Evolutionary conservation across 2,329 filamentous ascomycete genomes (phyloP).

Genomic region (Diaporthe sp.): DNA sequence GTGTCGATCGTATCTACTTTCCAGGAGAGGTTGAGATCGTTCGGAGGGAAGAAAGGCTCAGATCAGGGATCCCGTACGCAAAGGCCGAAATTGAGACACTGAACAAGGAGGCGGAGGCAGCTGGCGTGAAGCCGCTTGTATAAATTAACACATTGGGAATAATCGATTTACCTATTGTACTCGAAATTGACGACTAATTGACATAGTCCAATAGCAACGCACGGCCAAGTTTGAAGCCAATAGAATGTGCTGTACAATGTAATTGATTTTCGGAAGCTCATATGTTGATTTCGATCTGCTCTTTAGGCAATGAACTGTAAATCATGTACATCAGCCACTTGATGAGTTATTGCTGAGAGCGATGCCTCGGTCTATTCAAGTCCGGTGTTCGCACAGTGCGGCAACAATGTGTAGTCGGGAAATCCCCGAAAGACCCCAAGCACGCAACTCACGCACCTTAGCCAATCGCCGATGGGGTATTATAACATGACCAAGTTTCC

Average conservation of each 20-base stretch:
- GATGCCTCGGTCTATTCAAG: background rate
- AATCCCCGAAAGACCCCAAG: constrained; percentile 5
- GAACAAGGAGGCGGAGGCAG: constrained; percentile 64
- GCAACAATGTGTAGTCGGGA: background rate
- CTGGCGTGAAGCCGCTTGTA: constrained; percentile 50
- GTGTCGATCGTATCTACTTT: constrained; percentile 71
- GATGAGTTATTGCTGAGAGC: background rate
- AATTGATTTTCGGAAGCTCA: too few relatives aligned
- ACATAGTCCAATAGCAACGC: background rate
- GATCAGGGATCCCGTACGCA: constrained; percentile 70
- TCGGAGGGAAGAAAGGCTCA: constrained; percentile 62
- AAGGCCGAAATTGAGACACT: constrained; percentile 67
- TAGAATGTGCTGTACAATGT: background rate
- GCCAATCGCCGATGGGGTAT: constrained; percentile 1
- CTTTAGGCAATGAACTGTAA: background rate
- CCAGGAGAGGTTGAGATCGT: constrained; percentile 73
- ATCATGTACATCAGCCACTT: too few relatives aligned
- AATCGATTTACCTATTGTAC: background rate
- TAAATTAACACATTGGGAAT: background rate
- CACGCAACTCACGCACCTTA: constrained; percentile 2
- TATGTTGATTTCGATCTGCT: background rate
- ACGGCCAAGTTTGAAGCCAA: background rate
- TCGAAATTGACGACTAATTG: too few relatives aligned
- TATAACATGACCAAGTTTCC: background rate
- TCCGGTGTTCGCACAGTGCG: background rate